Conservation (phyloP, 2,329 filamentous ascomycete genomes). For the Exophiala spinifera region DNA sequence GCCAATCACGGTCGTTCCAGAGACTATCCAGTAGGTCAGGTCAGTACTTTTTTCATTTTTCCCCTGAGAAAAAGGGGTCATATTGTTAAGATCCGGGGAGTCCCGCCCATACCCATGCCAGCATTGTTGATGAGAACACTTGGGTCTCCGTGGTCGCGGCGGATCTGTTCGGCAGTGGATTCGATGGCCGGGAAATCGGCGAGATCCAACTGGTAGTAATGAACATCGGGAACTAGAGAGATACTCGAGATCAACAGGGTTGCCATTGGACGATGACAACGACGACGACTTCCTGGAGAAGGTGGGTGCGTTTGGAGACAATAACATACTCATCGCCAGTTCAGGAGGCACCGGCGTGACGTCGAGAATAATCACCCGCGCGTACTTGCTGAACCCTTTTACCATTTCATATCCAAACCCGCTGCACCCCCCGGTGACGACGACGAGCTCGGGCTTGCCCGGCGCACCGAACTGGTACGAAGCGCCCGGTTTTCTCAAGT, state of each 20-base stretch:
- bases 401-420: conserved; percentile 70
- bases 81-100: background rate
- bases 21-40: conserved; percentile 1
- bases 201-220: conserved; percentile 69
- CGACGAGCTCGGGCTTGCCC: conserved; percentile 35
- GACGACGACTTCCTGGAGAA: too few relatives aligned
- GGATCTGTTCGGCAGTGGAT: conserved; percentile 43
- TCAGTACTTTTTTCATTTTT: too few relatives aligned
- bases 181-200: conserved; percentile 56
- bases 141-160: conserved; percentile 58
- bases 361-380: conserved; percentile 71
- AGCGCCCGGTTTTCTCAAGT: conserved; percentile 36
- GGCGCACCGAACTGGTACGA: conserved; percentile 30
- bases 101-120: conserved; percentile 51
- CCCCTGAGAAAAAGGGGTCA: background rate
- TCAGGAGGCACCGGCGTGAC: conserved; percentile 42
- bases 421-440: conserved; percentile 61
- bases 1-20: conserved; percentile 59
- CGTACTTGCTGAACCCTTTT: conserved; percentile 61
- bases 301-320: too few relatives aligned
- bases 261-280: too few relatives aligned
- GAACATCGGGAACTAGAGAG: conserved; percentile 44
- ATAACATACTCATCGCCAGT: conserved; percentile 16
- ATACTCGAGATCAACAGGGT: background rate
- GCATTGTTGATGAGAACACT: conserved; percentile 73